Base-by-base conservation (phyloP, 352 stramenopile species). In the Phytophthora pisi region DNA sequence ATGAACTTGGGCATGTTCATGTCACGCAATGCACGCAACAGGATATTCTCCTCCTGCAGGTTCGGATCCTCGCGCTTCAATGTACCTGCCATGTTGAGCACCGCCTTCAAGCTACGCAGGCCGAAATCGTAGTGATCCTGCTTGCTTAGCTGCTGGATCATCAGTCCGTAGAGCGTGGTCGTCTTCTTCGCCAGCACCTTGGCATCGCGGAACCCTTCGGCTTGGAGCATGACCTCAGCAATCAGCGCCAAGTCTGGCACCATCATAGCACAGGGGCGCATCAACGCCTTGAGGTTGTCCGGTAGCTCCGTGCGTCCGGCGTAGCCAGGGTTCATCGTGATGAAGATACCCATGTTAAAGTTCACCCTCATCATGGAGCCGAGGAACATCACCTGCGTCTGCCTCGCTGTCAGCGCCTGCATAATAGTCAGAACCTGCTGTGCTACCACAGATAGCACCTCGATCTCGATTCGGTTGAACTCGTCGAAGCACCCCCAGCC, bases 1-100 rank as follows among this genome's bases (percentile, higher is more conserved):
- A 98, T 85, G 59, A 98, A 98, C 73, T 98, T 98, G 3, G 93
- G 92, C 74, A 98, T 94, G 70, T 98, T 98, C 73, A 96, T 98
- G 59, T 98, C 95, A 10, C 97, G 88, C 50, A 99, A 75, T 3
- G 97, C 98, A 57, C 96, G 89, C 38, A 99, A 90, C 5, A 99
- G 77, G 53, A 99, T 96, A 45, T 96, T 97, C 30, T 97, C 90
- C 75, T 99, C 97, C n/a, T 94, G 86, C 31, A 97, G 81, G 54
- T 98, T 97, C 0, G 88, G 81, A 62, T 99, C 98, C 61, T 98
- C 89, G 20, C 97, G 93, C 77, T 99, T 99, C 18, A 96, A 61
- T 3, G 81, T 72, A 3, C 89, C 89, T 52, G 89, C 86, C 85
- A 93, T 93, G 54, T 91, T 92, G n/a, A 96, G 73, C 47, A 96